Percentiles rank a stretch among this genome's conserved stretches.
Evolutionary conservation across 768 basidiomycete genomes (phyloP).

Genomic region (Gymnopilus dilepis): DNA sequence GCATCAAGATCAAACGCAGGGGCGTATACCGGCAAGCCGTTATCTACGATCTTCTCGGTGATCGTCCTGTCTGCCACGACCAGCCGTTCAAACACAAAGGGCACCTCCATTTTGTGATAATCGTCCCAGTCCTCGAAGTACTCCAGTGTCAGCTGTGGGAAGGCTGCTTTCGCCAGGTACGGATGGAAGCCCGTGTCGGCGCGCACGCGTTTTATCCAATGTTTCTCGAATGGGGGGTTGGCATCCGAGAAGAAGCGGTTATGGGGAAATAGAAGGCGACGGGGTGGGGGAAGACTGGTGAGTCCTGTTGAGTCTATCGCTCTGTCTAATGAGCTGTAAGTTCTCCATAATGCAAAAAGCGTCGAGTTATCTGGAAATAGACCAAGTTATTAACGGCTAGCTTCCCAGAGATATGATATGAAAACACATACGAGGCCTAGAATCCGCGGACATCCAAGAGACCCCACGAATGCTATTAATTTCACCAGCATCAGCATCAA

Average conservation of each 20-base stretch:
- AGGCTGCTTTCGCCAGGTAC: slow-evolving; percentile 71
- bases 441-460: slow-evolving; percentile 68
- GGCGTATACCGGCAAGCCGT: slow-evolving; percentile 46
- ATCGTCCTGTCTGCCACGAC: slow-evolving; percentile 81
- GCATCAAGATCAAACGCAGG: slow-evolving; percentile 48
- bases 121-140: slow-evolving; percentile 82
- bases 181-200: slow-evolving; percentile 74
- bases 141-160: slow-evolving; percentile 70
- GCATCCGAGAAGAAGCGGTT: slow-evolving; percentile 63
- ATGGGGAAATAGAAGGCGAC: slow-evolving; percentile 78
- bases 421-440: slow-evolving; percentile 49
- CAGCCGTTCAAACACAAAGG: slow-evolving; percentile 77
- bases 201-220: slow-evolving; percentile 47
- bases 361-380: slow-evolving; percentile 64
- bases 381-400: slow-evolving; percentile 16
- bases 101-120: slow-evolving; percentile 65
- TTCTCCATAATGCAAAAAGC: slow-evolving; percentile 78
- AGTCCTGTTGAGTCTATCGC: slow-evolving; percentile 47
- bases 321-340: slow-evolving; percentile 67
- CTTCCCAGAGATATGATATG: slow-evolving; percentile 13
- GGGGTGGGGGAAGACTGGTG: slow-evolving; percentile 65
- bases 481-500: slow-evolving; percentile 2
- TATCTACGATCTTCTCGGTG: slow-evolving; percentile 40
- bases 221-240: slow-evolving; percentile 39
- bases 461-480: slow-evolving; percentile 63